Evolutionary conservation across 1,139 yeast genomes (phyloP).

Genomic region (Nadsonia starkeyi-henricii): DNA sequence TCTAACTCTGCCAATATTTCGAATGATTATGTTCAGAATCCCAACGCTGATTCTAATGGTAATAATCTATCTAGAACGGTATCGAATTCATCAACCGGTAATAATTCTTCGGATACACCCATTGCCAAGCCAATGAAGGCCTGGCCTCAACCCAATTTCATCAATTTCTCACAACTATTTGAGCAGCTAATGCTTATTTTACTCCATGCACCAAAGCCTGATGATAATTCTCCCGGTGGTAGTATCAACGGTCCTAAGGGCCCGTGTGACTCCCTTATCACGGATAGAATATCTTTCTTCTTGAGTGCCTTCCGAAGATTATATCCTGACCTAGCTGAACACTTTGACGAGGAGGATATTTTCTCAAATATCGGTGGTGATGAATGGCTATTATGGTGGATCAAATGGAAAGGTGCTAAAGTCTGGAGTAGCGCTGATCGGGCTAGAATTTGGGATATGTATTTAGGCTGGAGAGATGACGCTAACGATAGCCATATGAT

Average conservation of each 20-base stretch:
- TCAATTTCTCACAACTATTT: conserved; percentile 42
- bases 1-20: neutral
- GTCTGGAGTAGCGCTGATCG: conserved; percentile 72
- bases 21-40: neutral
- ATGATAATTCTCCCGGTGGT: conserved; percentile 2
- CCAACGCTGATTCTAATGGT: neutral
- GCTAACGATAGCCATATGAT: conserved; percentile 3
- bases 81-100: conserved; percentile 2
- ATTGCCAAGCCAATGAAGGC: conserved; percentile 1
- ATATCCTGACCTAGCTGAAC: conserved; percentile 65
- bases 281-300: conserved; percentile 58
- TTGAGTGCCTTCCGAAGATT: conserved; percentile 47
- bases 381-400: conserved; percentile 93
- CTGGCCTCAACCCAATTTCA: conserved; percentile 9
- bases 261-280: conserved; percentile 29
- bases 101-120: conserved; percentile 4
- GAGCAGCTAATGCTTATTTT: conserved; percentile 67
- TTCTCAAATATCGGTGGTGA: conserved; percentile 49
- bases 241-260: conserved; percentile 15
- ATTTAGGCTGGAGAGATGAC: conserved; percentile 56
- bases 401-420: conserved; percentile 82
- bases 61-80: neutral
- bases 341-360: conserved; percentile 71
- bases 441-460: conserved; percentile 79
- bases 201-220: conserved; percentile 51